Base-by-base conservation (phyloP, 1,284 basidiomycete species). In the Ceratobasidium sp. region DNA sequence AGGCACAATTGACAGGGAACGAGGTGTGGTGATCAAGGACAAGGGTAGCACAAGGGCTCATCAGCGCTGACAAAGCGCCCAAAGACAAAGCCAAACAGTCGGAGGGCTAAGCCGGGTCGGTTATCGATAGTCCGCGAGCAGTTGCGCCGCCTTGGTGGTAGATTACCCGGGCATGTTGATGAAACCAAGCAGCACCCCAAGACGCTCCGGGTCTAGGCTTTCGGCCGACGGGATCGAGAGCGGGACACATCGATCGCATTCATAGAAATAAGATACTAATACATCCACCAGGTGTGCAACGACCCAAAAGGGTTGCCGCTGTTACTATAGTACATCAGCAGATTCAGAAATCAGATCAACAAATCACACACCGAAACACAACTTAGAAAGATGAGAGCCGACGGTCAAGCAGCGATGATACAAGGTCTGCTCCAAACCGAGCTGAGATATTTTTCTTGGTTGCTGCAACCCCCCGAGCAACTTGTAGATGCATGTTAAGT, bases 401-500 rank as follows among this genome's bases (percentile, higher is more conserved):
- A 26, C 13, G 40, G 44, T 46, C 42, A 26, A 67, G 33, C n/a
- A 67, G 15, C 12, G n/a, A 49, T 3, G 40, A 15, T 49, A 28
- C 64, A 28, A 13, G 20, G 9, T 20, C 39, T 46, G 44, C 5
- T 13, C 64, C 64, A 46, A 46, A 67, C 3, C 6, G 20, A 6
- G 42, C 64, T 26, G 64, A 67, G 49, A 67, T 67, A n/a, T 51
- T 46, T 67, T 49, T 46, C 64, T 49, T 67, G 40, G 64, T 67
- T 67, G 46, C 42, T 46, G 33, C 64, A 40, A 67, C n/a, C 12
- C 42, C 44, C 15, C 49, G 64, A 18, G 39, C 39, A 26, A 67
- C 12, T 46, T 33, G 40, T 15, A 67, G 7, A 26, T 26, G 40
- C 12, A 67, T 10, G 23, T 67, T 67, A 13, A 67, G 13, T 13